Percentiles rank a stretch among this genome's conserved stretches.
Evolutionary conservation across 192 early-diverging fungal genomes (phyloP).

Genomic region (Haplosporangium gracile): DNA sequence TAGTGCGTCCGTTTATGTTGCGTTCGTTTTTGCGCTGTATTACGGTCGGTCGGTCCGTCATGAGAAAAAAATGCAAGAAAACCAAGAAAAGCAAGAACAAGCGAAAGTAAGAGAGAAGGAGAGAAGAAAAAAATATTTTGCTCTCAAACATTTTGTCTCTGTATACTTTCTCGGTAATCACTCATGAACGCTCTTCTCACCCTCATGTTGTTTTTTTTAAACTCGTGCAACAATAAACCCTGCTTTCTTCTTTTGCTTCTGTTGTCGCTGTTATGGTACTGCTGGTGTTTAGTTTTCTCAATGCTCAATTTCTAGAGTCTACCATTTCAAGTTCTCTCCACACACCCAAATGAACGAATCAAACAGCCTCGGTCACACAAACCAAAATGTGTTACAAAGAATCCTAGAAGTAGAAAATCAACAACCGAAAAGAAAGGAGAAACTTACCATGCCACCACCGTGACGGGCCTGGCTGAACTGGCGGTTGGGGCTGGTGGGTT

Average conservation of each 20-base stretch:
- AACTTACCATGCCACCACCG: constrained; percentile 66
- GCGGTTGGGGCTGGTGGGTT: constrained; percentile 18
- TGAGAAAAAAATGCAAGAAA: not conserved
- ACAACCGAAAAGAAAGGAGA: not conserved
- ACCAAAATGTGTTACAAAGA: not conserved
- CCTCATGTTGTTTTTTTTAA: not conserved
- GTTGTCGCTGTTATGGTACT: not conserved
- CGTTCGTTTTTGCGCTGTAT: not conserved
- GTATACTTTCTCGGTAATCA: not conserved
- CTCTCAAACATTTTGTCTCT: not conserved
- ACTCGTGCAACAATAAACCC: not conserved
- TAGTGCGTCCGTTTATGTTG: not conserved
- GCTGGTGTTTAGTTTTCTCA: not conserved
- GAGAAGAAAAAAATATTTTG: not conserved
- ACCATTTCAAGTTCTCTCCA: not conserved
- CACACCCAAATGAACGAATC: not conserved
- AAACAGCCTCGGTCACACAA: constrained; percentile 1
- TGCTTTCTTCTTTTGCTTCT: not conserved
- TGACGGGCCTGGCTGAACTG: constrained; percentile 65
- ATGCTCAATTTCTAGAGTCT: not conserved
- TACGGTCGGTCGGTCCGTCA: not conserved
- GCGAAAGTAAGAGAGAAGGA: too few relatives aligned
- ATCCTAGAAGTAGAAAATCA: not conserved
- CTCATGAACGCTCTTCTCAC: not conserved
- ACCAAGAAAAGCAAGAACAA: too few relatives aligned